Percentiles rank a stretch among this genome's conserved stretches.
These are phyloP conservation scores for Berkeleyomyces basicola DNA, from an alignment of 2,329 filamentous ascomycete species.

Conservation along the genomic window DNA sequence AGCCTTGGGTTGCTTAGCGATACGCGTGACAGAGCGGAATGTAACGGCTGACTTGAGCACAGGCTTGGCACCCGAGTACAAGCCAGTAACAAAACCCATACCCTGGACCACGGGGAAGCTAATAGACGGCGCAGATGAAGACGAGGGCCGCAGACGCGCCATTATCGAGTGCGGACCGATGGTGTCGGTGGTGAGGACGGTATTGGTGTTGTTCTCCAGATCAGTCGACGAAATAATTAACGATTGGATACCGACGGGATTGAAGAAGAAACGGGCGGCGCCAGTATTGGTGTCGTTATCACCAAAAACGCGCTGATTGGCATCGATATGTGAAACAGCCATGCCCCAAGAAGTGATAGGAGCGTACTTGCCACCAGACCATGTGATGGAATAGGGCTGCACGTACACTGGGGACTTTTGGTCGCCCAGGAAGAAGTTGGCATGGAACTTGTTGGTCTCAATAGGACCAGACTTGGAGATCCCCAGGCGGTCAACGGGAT, in stretches of 20 bases:
- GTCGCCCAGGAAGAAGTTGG: constrained; percentile 61
- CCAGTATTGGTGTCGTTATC: constrained; percentile 35
- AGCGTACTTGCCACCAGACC: constrained; percentile 46
- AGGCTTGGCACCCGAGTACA: constrained; percentile 56
- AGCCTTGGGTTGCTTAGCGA: constrained; percentile 38
- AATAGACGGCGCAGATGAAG: constrained; percentile 40
- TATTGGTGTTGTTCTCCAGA: constrained; percentile 35
- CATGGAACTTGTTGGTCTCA: constrained; percentile 66
- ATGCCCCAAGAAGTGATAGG: constrained; percentile 35
- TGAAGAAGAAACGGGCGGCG: constrained; percentile 57
- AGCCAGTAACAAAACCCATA: constrained; percentile 69
- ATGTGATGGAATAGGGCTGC: constrained; percentile 56
- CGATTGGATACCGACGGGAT: constrained; percentile 68
- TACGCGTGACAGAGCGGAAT: constrained; percentile 49
- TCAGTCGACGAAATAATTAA: constrained; percentile 65
- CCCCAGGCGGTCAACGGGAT: constrained; percentile 40
- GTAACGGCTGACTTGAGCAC: constrained; percentile 58
- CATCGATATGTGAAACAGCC: constrained; percentile 56
- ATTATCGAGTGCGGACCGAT: constrained; percentile 44
- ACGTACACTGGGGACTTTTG: constrained; percentile 57
- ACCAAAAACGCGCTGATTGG: constrained; percentile 50
- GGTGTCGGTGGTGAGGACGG: constrained; percentile 36
- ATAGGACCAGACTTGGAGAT: constrained; percentile 34
- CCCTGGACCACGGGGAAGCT: constrained; percentile 77
- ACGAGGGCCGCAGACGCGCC: constrained; percentile 45